Evolutionary conservation across 306 rosid genomes (phyloP).

Genomic region (Rosa lucieae): DNA sequence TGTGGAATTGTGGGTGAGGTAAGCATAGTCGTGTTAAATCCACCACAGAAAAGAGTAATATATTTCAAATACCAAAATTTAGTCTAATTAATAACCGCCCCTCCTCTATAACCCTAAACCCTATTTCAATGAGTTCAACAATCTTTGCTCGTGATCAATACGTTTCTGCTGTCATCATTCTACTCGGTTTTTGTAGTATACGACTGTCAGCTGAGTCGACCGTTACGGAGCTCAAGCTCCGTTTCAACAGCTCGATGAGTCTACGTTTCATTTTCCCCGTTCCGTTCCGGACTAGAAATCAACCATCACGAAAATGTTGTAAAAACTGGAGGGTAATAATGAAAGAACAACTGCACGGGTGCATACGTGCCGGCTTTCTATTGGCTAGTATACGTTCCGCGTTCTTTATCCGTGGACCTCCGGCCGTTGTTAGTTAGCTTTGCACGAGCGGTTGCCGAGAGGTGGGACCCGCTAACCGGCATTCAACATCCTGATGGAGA

Average conservation of each 20-base stretch:
- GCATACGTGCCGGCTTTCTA: neutral
- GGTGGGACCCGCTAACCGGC: constrained; percentile 16
- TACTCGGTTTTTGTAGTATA: constrained; percentile 12
- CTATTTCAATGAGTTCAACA: neutral
- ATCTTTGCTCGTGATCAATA: constrained; percentile 25
- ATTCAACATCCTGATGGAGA: constrained; percentile 14
- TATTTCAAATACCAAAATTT: neutral
- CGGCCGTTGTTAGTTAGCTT: constrained; percentile 5
- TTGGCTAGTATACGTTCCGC: neutral
- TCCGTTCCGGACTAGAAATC: constrained; percentile 28
- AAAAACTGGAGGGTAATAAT: neutral
- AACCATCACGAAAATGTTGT: neutral
- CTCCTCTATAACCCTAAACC: neutral
- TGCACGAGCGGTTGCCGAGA: constrained; percentile 5
- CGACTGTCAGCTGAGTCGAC: constrained; percentile 25
- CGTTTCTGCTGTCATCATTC: constrained; percentile 50
- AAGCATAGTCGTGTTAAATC: neutral
- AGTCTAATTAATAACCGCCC: neutral
- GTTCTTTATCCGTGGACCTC: neutral
- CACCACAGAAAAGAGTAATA: neutral
- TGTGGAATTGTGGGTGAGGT: neutral
- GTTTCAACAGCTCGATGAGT: constrained; percentile 27
- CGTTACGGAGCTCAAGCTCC: constrained; percentile 46
- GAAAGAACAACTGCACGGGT: neutral
- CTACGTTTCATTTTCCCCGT: constrained; percentile 22